Evolutionary conservation across 2,329 filamentous ascomycete species (phyloP), one percentile per base, ranked within the genome.

Genomic region (Tolypocladium ovalisporum): DNA sequence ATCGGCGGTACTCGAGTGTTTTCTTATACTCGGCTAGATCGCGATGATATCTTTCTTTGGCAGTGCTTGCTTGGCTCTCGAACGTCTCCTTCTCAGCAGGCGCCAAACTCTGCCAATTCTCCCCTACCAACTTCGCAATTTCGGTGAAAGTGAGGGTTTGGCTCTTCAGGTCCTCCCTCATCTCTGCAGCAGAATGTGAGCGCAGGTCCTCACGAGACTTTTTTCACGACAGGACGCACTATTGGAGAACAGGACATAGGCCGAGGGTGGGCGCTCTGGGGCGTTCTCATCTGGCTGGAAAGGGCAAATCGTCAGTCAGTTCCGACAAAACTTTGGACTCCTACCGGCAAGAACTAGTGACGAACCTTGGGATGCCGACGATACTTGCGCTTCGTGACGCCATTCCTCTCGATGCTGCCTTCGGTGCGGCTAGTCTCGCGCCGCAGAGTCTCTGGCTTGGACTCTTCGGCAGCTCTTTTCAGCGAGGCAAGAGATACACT

Each of bases 241-340:
- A 65, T 93, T 93, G 0, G 89, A 92, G 66, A 94, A 94, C 19
- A 93, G 81, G 15, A 93, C 89, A 72, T 93, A 93, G 54, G 89
- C 89, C 5, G 89, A 93, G 0, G 88, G 87, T 1, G 89, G 88
- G 29, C 89, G 79, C 66, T 92, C 88, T 1, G 89, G 89, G 0
- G 89, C 89, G 73, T 89, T 84, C 58, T 90, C 86, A 63, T 94
- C 89, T 4, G 88, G 79, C 83, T 90, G 29, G 1, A 39, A 42
- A 12, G 22, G 22, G 19, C n/a, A 42, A 9, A 2, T 24, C n/a
- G 24, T 52, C n/a, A 52, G 47, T 5, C 10, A 13, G 6, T 10
- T 12, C 47, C 29, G 2, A 34, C 29, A n/a, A 17, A 15, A 22
- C 29, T 22, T 22, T 19, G 19, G 29, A 3, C n/a, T 12, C 19